Conservation (phyloP, 306 rosid species). For the Cucurbita maxima region DNA sequence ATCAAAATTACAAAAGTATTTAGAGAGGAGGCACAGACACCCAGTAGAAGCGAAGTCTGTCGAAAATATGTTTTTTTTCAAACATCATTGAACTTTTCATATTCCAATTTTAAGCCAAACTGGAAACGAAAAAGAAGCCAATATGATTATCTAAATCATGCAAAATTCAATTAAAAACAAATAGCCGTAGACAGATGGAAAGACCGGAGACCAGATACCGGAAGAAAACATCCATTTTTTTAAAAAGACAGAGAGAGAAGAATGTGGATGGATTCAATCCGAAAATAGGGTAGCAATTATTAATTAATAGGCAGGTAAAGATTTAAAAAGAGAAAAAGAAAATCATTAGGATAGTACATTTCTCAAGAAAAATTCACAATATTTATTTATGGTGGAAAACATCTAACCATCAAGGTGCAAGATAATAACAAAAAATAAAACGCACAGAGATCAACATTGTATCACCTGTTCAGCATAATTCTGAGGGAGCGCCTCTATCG, state of each 20-base stretch:
- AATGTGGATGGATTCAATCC: neutral
- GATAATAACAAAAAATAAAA: slow-evolving; percentile 4
- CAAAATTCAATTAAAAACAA: neutral
- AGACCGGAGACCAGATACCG: too few species aligned
- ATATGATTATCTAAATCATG: neutral
- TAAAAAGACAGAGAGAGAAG: too few species aligned
- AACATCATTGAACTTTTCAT: neutral
- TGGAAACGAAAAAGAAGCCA: neutral
- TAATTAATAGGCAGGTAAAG: neutral
- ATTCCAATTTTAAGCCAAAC: neutral
- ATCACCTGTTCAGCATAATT: slow-evolving; percentile 88
- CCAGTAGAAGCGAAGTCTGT: neutral
- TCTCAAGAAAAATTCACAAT: neutral
- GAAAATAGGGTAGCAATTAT: neutral
- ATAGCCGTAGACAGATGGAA: too few species aligned
- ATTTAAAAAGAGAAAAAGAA: neutral
- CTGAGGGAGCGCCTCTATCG: slow-evolving; percentile 82
- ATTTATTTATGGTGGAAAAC: neutral
- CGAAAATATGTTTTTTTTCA: neutral
- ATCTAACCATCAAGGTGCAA: neutral
- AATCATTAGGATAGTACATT: neutral
- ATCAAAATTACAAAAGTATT: neutral
- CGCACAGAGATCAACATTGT: slow-evolving; percentile 7
- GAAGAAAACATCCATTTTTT: too few species aligned
- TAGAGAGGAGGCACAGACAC: neutral